Conservation (phyloP, 2,329 filamentous ascomycete species). For the Blumeriella jaapii region DNA sequence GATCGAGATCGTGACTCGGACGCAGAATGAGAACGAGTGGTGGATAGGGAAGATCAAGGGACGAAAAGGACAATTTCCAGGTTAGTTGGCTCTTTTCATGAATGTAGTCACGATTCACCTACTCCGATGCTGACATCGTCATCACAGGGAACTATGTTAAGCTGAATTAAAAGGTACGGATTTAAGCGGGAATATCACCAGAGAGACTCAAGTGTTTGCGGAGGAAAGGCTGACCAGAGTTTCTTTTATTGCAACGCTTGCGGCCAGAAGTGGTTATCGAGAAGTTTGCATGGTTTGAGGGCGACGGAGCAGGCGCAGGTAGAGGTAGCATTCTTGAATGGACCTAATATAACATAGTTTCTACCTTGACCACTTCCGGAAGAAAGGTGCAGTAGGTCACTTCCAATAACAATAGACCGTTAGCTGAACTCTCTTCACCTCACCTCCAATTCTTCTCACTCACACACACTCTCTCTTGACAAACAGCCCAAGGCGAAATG, state of each 20-base stretch:
- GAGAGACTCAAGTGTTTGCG: background rate
- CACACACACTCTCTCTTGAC: no score
- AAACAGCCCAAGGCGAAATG: no score
- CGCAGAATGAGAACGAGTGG: conserved; percentile 93
- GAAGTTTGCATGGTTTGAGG: conserved; percentile 8
- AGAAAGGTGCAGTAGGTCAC: no score
- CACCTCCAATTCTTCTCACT: no score
- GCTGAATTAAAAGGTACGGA: conserved; percentile 24
- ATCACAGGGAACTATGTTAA: conserved; percentile 40
- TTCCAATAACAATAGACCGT: no score
- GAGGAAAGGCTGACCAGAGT: background rate
- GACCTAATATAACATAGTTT: conserved; percentile 7
- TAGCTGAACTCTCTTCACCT: no score
- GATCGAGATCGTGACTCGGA: conserved; percentile 77
- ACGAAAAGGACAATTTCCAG: conserved; percentile 85
- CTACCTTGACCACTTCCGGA: no score
- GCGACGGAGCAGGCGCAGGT: no score
- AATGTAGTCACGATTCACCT: background rate
- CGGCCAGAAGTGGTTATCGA: conserved; percentile 4
- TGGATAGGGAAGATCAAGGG: conserved; percentile 78
- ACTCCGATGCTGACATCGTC: conserved; percentile 11
- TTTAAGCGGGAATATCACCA: conserved; percentile 4
- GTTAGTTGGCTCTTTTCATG: conserved; percentile 38
- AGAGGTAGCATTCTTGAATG: conserved; percentile 5
- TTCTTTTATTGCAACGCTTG: background rate